Base-by-base conservation (phyloP, 768 basidiomycete species). In the Lentinula edodes region DNA sequence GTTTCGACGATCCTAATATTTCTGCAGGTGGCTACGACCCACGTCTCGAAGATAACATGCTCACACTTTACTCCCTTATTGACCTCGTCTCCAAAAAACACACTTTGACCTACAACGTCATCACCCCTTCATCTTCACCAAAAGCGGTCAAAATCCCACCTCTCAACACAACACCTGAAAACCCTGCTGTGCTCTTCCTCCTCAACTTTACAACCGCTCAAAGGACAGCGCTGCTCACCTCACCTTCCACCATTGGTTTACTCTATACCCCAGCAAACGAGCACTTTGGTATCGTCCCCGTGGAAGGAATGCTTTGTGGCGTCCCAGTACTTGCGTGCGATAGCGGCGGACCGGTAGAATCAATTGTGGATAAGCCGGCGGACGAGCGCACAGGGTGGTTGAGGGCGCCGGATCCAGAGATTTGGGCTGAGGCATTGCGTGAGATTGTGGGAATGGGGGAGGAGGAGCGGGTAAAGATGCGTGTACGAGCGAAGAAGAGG, bases 271-370 rank as follows among this genome's bases (percentile, higher is more conserved):
- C 96, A 0, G 77, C 83, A 7, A 96, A 96, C 72, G 96, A 99
- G 68, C 96, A 99, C 71, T 97, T 98, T 71, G 97, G 96, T 1
- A 98, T 99, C 66, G 95, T 89, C 0, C 96, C 97, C 2, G 83
- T 98, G 3, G 96, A 99, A 72, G 95, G 86, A 0, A 98, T 98
- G 94, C 82, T 86, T 7, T 95, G 91, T 52, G 93, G 94, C 2
- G 72, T 98, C 0, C 94, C 95, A 0, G 89, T 98, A 1, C 74
- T 99, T 18, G 95, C 95, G 0, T 93, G 90, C 67, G 75, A 92
- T 69, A 87, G 83, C 61, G 93, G 92, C 15, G 96, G 96, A 2
- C 97, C 97, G 8, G 91, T 86, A 1, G 97, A 99, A 75, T 96
- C 90, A 59, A 75, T 96, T 34, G 66, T 81, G 8, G 73, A 74